Evolutionary conservation across 1,139 yeast species (phyloP), one percentile per base, ranked within the genome.

Genomic region (Scheffersomyces insectosa): DNA sequence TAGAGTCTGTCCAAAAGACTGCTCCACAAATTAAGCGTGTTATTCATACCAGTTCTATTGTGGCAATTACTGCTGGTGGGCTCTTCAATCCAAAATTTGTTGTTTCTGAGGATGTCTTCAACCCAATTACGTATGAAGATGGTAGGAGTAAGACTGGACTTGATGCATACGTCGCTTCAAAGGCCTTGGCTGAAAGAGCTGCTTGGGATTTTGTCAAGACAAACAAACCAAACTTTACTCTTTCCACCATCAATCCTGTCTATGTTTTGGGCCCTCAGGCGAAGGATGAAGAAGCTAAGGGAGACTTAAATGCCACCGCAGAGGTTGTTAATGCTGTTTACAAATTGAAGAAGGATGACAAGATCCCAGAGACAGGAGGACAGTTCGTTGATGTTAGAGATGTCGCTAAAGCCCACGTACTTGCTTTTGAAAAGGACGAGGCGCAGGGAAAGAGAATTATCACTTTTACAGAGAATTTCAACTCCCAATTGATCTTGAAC

Each of bases 21-120:
- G 70, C 66, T 5, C 56, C 59, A 7, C 55, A 60, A 33, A 54
- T 65, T 31, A 57, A 62, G 42, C 59, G 64, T 41, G 64, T 72
- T 11, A 70, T 72, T 10, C 48, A 71, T 23, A 72, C 77, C 0
- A 70, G 77, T 7, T 68, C 75, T 9, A 76, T 71, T 52, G 77
- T 77, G 6, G 77, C 77, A 2, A 53, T 72, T 2, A 57, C 68
- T 9, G 63, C 48, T 2, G 75, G 70, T 46, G 77, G 72, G 47
- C 66, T n/a, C n/a, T n/a, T 58, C 42, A 60, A 72, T 38, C 45
- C 61, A 3, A 33, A 41, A 4, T 56, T 63, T 27, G 56, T 62
- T 3, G 63, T 68, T 42, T 65, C 68, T 46, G 78, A 72, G 50
- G 36, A 59, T 4, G 60, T 65, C 40, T 72, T 77, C 77, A 72